phyloP scores from a whole-genome alignment of 805 yeast species.

The Starmerella asiatica region DNA sequence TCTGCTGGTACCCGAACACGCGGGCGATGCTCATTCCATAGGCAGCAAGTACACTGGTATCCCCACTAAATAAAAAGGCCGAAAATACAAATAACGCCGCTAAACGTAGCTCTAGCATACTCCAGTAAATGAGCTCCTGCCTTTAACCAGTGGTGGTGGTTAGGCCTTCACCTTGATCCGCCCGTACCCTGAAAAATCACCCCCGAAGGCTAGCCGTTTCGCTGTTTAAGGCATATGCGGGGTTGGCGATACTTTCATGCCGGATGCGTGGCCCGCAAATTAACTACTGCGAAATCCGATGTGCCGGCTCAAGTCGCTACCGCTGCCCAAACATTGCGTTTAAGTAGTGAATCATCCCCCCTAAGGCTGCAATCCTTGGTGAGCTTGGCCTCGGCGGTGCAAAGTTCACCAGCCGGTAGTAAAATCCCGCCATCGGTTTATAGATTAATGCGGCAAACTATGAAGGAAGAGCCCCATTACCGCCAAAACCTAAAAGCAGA shows the following conservation, averaged over 20 bases:
- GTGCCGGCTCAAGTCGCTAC: conserved; percentile 7
- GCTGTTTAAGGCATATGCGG: background rate
- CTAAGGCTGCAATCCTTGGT: conserved; percentile 5
- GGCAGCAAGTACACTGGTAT: conserved; percentile 4
- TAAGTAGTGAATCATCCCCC: too few species aligned
- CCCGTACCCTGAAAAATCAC: background rate
- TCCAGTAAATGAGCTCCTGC: background rate
- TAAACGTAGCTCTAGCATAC: conserved; percentile 18
- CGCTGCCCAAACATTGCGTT: conserved; percentile 14
- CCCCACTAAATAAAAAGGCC: conserved; percentile 9
- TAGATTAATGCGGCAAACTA: conserved; percentile 14
- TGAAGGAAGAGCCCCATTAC: conserved; percentile 5
- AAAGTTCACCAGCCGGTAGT: background rate
- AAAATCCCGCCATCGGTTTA: conserved; percentile 14
- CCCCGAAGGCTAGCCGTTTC: background rate
- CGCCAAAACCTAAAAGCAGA: conserved; percentile 5
- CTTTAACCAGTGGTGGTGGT: background rate
- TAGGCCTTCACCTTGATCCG: background rate
- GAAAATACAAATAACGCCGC: conserved; percentile 12
- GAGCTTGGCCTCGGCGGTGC: conserved; percentile 8
- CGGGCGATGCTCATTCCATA: conserved; percentile 5
- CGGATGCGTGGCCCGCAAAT: background rate
- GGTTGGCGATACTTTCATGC: conserved; percentile 4
- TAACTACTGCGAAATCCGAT: background rate
- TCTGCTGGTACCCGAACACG: conserved; percentile 9